Conservation (phyloP, 2,329 filamentous ascomycete genomes). For the Phoma herbarum region DNA sequence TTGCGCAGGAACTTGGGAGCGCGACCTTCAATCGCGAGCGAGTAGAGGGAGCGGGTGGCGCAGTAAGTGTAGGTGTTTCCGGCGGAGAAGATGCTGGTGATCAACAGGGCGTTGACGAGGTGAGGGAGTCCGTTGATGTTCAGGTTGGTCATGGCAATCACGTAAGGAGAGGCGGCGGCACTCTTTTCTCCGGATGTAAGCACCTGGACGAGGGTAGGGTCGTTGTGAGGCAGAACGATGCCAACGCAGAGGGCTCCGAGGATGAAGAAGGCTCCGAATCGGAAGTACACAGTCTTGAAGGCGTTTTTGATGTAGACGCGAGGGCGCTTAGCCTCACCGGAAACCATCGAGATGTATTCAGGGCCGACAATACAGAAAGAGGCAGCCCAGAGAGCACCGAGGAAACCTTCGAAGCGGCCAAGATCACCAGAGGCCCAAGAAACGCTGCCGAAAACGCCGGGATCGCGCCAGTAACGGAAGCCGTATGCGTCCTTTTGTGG, state of each 20-base stretch:
- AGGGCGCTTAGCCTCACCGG: constrained; percentile 58
- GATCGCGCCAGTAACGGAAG: constrained; percentile 56
- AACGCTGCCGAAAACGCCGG: constrained; percentile 44
- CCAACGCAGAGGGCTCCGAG: constrained; percentile 56
- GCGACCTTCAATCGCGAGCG: constrained; percentile 62
- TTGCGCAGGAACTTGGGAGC: constrained; percentile 65
- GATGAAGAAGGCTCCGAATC: constrained; percentile 59
- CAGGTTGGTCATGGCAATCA: constrained; percentile 68
- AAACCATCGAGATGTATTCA: constrained; percentile 60
- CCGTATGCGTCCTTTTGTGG: constrained; percentile 54
- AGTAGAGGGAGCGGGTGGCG: constrained; percentile 62
- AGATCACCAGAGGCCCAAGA: constrained; percentile 36
- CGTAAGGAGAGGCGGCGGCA: constrained; percentile 68
- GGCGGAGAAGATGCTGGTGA: constrained; percentile 65
- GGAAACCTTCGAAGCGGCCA: constrained; percentile 49
- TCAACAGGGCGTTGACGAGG: constrained; percentile 65
- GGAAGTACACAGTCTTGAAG: constrained; percentile 59
- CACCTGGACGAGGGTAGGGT: constrained; percentile 72
- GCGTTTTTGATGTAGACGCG: constrained; percentile 58
- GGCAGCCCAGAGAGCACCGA: constrained; percentile 53
- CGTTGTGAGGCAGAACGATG: constrained; percentile 67
- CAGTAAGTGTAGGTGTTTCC: constrained; percentile 66
- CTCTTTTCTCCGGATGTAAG: constrained; percentile 40
- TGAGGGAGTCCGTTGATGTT: constrained; percentile 63
- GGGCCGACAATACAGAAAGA: constrained; percentile 59